phyloP scores from a whole-genome alignment of 345 rosid genomes.

The Citropsis articulata region DNA sequence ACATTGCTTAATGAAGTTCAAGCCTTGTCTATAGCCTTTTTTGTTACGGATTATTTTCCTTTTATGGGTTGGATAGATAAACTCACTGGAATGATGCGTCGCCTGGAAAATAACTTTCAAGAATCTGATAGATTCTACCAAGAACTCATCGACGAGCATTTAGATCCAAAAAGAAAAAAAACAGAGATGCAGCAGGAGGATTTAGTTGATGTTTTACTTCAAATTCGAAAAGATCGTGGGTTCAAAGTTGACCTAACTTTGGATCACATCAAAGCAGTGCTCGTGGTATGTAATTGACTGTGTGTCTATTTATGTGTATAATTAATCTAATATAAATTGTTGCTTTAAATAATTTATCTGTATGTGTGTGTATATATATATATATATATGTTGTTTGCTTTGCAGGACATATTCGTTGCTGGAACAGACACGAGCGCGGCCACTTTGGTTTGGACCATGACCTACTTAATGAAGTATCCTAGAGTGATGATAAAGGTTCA shows the following conservation, averaged over 20 bases:
- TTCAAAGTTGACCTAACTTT: slow-evolving; percentile 24
- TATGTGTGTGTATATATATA: too few relatives aligned
- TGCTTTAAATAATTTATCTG: too few relatives aligned
- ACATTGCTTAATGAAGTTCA: slow-evolving; percentile 21
- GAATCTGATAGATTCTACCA: slow-evolving; percentile 43
- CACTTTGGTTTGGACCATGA: slow-evolving; percentile 35
- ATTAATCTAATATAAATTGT: too few relatives aligned
- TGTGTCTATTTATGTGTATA: too few relatives aligned
- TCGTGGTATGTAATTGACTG: slow-evolving; percentile 31
- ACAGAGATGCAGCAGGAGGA: slow-evolving; percentile 22
- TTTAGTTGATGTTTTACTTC: slow-evolving; percentile 42
- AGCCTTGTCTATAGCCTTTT: slow-evolving; percentile 23
- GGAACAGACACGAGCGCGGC: slow-evolving; percentile 34
- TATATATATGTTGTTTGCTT: neutral
- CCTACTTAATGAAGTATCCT: slow-evolving; percentile 30
- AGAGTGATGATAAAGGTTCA: slow-evolving; percentile 34
- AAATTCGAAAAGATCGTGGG: slow-evolving; percentile 25
- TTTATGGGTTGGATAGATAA: slow-evolving; percentile 27
- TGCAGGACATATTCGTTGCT: slow-evolving; percentile 31
- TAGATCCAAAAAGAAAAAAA: slow-evolving; percentile 13
- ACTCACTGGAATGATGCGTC: slow-evolving; percentile 22
- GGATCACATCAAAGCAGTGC: slow-evolving; percentile 54
- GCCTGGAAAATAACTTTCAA: slow-evolving; percentile 31
- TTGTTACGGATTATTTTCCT: slow-evolving; percentile 29
- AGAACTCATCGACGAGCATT: slow-evolving; percentile 39